Percentiles rank a stretch among this genome's conserved stretches.
phyloP scores from a whole-genome alignment of 1,284 basidiomycete species.

The Apiotrichum akiyoshidainum region DNA sequence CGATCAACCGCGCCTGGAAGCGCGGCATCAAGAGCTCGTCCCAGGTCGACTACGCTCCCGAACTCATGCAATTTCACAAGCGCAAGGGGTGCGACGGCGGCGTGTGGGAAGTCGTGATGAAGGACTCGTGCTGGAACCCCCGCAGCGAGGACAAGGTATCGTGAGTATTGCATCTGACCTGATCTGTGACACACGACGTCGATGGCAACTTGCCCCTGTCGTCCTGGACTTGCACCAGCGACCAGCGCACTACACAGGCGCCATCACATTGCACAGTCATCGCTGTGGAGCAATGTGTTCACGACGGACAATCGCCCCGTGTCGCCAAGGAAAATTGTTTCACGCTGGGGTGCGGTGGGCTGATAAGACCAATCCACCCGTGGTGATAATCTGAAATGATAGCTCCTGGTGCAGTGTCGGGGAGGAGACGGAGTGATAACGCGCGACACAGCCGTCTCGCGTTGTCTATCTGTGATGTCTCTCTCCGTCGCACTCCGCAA shows the following conservation, averaged over 20 bases:
- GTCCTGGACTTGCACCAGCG: no score
- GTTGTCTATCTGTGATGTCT: not conserved
- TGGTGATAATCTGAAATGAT: not conserved
- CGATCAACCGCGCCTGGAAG: constrained; percentile 38
- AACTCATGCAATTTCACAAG: constrained; percentile 41
- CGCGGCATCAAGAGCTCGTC: constrained; percentile 31
- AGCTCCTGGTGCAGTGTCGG: not conserved
- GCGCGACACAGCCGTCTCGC: not conserved
- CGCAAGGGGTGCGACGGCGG: constrained; percentile 45
- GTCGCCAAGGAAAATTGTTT: no score
- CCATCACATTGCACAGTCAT: no score
- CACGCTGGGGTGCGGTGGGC: no score
- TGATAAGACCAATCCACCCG: not conserved
- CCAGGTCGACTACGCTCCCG: constrained; percentile 42
- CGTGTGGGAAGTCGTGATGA: constrained; percentile 45
- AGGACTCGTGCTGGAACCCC: constrained; percentile 43
- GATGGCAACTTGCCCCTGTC: not conserved
- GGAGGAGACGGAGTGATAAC: not conserved
- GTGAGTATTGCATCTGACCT: constrained; percentile 28
- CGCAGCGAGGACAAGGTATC: constrained; percentile 40
- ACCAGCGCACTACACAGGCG: no score
- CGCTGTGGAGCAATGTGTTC: no score
- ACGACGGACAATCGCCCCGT: no score
- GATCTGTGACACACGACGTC: not conserved
- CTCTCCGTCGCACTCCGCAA: not conserved